phyloP scores from a whole-genome alignment of 2,329 filamentous ascomycete genomes.

The Pochonia chlamydosporia region DNA sequence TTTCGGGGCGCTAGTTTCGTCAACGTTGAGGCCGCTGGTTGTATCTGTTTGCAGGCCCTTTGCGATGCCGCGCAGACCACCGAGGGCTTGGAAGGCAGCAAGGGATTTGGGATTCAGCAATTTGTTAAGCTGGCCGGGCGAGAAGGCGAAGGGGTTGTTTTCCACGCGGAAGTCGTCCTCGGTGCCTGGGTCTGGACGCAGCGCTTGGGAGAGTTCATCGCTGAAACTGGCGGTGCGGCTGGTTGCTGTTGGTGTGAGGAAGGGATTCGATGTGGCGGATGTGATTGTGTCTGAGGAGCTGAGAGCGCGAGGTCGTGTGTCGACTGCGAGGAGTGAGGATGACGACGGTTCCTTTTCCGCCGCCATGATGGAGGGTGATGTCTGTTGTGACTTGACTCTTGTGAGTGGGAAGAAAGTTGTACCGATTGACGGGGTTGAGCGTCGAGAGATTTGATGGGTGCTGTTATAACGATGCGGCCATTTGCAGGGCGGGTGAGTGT shows the following conservation, averaged over 20 bases:
- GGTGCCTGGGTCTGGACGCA: constrained; percentile 64
- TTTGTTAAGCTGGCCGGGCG: constrained; percentile 73
- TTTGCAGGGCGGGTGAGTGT: too few species aligned
- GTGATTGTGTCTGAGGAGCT: constrained; percentile 14
- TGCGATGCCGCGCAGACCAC: constrained; percentile 66
- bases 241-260: constrained; percentile 16
- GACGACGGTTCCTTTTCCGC: not conserved
- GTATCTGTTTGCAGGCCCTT: constrained; percentile 65
- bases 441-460: too few species aligned
- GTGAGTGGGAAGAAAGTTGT: not conserved
- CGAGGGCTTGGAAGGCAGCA: constrained; percentile 67
- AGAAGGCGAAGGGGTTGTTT: constrained; percentile 79
- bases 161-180: constrained; percentile 66
- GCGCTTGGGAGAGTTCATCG: constrained; percentile 43
- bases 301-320: constrained; percentile 9
- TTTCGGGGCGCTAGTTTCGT: constrained; percentile 62
- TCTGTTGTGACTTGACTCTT: not conserved
- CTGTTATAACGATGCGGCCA: too few species aligned
- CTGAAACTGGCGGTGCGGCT: constrained; percentile 13
- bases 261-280: constrained; percentile 17
- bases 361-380: not conserved
- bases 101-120: constrained; percentile 75
- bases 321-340: constrained; percentile 7
- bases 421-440: too few species aligned
- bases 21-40: constrained; percentile 60